Conservation (phyloP, 768 basidiomycete species). For the Russula dissimulans region DNA sequence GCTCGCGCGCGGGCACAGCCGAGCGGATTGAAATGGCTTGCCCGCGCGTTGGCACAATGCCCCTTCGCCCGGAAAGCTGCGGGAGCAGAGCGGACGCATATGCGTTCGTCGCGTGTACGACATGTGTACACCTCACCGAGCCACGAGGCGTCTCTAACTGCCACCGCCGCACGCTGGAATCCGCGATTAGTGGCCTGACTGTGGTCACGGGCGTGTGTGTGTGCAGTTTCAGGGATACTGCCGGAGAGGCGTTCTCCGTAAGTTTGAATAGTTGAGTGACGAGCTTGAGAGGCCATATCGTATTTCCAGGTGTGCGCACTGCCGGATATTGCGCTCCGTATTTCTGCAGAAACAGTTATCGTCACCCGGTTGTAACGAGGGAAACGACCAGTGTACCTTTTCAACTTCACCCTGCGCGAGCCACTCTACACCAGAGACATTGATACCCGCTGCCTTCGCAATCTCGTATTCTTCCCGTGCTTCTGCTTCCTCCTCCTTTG, state of each 20-base stretch:
- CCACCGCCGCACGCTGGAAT: slow-evolving; percentile 36
- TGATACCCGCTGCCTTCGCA: slow-evolving; percentile 44
- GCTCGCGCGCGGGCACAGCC: slow-evolving; percentile 28
- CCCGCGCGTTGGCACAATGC: slow-evolving; percentile 64
- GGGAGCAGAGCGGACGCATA: slow-evolving; percentile 76
- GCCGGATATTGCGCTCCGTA: slow-evolving; percentile 46
- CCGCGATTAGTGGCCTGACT: slow-evolving; percentile 27
- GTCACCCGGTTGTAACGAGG: not conserved
- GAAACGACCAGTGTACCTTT: slow-evolving; percentile 30
- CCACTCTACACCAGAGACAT: slow-evolving; percentile 38
- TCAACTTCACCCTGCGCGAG: slow-evolving; percentile 39
- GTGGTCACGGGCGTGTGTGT: slow-evolving; percentile 62
- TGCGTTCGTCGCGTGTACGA: slow-evolving; percentile 83
- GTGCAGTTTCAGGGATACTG: slow-evolving; percentile 46
- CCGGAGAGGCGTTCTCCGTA: slow-evolving; percentile 26
- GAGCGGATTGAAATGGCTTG: slow-evolving; percentile 50
- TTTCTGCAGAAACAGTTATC: slow-evolving; percentile 19
- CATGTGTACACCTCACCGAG: slow-evolving; percentile 43
- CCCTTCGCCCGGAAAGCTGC: slow-evolving; percentile 41
- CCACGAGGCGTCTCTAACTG: slow-evolving; percentile 60
- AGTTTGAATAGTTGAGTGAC: slow-evolving; percentile 54
- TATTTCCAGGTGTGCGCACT: slow-evolving; percentile 44
- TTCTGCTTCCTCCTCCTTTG: slow-evolving; percentile 33
- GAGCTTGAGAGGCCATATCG: slow-evolving; percentile 77
- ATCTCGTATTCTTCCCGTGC: slow-evolving; percentile 40